Evolutionary conservation across 495 filamentous ascomycete species (phyloP).

Genomic region (Lentithecium fluviatile): DNA sequence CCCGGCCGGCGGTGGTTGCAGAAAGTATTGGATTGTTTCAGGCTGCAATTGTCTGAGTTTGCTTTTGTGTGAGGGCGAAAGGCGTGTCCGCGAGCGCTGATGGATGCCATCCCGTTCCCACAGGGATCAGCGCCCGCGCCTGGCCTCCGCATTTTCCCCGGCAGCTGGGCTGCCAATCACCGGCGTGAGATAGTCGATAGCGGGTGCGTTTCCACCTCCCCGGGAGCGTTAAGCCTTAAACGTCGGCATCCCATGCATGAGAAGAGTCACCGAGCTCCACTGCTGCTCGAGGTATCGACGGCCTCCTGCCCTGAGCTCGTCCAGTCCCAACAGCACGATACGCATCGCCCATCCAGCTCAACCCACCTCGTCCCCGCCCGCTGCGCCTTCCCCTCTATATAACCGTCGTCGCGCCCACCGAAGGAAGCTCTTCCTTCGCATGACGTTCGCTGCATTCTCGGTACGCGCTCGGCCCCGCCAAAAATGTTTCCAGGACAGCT

Average conservation of each 20-base stretch:
- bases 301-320: slow-evolving; percentile 15
- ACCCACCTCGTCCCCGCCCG: neutral
- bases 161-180: slow-evolving; percentile 8
- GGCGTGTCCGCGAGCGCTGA: neutral
- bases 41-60: neutral
- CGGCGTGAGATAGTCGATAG: neutral
- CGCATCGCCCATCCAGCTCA: neutral
- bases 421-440: neutral
- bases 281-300: slow-evolving; percentile 10
- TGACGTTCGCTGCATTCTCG: neutral
- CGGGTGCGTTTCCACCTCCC: slow-evolving; percentile 4
- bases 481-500: neutral
- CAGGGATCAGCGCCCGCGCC: slow-evolving; percentile 9
- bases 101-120: slow-evolving; percentile 2
- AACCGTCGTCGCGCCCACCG: slow-evolving; percentile 2
- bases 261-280: slow-evolving; percentile 27
- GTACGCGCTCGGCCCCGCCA: slow-evolving; percentile 24
- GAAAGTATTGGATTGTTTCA: slow-evolving; percentile 24
- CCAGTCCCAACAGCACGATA: neutral
- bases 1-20: neutral
- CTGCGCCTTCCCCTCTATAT: slow-evolving; percentile 10
- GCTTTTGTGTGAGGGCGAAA: no score
- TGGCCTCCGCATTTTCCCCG: slow-evolving; percentile 25
- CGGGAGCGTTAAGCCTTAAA: slow-evolving; percentile 2
- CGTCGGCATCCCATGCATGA: neutral